phyloP scores from a whole-genome alignment of 106 monocot species.

The Phalaenopsis aphrodite region DNA sequence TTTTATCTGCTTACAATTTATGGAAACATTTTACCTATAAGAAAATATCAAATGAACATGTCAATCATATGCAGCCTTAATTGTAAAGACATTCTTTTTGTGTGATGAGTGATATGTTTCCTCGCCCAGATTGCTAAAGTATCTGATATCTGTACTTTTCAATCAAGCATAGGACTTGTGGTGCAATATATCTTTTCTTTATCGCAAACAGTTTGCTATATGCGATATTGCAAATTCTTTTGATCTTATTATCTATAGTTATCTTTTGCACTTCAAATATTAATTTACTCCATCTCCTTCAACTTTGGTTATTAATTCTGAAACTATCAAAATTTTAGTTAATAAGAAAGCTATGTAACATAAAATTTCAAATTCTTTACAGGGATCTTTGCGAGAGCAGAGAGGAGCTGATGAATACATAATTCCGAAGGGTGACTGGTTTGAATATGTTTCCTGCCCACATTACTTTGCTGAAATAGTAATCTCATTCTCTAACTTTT shows the following conservation, averaged over 20 bases:
- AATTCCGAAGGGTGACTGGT: conserved; percentile 91
- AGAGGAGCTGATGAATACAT: conserved; percentile 63
- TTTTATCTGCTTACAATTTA: background rate
- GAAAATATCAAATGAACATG: background rate
- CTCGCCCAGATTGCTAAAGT: no score
- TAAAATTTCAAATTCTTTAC: conserved; percentile 14
- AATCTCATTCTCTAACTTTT: conserved; percentile 17
- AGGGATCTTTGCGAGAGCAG: conserved; percentile 74
- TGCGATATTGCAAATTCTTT: background rate
- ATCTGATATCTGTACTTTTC: background rate
- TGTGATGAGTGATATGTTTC: background rate
- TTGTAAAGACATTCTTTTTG: background rate
- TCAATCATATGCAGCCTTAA: background rate
- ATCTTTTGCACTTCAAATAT: background rate
- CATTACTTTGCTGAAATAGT: conserved; percentile 98
- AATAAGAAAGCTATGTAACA: conserved; percentile 1
- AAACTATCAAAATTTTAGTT: background rate
- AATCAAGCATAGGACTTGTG: background rate
- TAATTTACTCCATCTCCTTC: background rate
- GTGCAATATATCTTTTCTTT: background rate
- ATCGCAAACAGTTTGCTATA: background rate
- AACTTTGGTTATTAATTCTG: background rate
- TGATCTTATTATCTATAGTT: background rate
- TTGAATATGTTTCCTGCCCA: conserved; percentile 71
- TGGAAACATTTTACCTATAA: background rate